Percentiles rank a stretch among this genome's conserved stretches.
Evolutionary conservation across 2,329 filamentous ascomycete species (phyloP).

Genomic region (Sporothrix protearum): DNA sequence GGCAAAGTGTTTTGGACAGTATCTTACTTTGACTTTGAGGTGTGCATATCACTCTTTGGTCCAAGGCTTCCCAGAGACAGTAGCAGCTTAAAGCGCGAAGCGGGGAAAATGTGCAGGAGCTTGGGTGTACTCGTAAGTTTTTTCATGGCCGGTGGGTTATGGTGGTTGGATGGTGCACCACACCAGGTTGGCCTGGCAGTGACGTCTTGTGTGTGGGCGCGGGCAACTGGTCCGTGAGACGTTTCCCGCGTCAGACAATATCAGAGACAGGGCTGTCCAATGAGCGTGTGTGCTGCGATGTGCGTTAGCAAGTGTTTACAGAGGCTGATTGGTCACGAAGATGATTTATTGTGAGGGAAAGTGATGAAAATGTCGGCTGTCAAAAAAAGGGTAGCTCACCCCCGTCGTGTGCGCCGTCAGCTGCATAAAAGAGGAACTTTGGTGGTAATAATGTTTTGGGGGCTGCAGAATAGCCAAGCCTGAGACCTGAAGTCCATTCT

Average conservation of each 20-base stretch:
- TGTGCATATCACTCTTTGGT: neutral
- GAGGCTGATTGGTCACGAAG: constrained; percentile 3
- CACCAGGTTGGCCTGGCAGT: neutral
- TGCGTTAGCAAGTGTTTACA: neutral
- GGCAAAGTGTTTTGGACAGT: neutral
- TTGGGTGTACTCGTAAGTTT: neutral
- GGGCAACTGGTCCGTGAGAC: neutral
- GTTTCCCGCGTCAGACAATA: neutral
- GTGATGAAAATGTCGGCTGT: neutral
- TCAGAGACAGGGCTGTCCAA: constrained; percentile 6
- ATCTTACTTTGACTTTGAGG: neutral
- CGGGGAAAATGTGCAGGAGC: neutral
- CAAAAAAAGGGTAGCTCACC: neutral
- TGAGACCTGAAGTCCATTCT: neutral
- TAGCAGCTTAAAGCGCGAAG: neutral
- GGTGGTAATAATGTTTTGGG: neutral
- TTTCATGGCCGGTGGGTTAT: neutral
- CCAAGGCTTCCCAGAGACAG: neutral
- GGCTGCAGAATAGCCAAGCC: constrained; percentile 4
- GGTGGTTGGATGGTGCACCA: neutral
- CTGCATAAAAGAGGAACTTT: neutral
- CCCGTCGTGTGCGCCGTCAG: constrained; percentile 6
- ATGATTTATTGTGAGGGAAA: neutral
- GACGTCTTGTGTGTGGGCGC: neutral
- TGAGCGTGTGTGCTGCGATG: neutral